Conservation (phyloP, 768 basidiomycete species). For the Phaeotremella fagi region DNA sequence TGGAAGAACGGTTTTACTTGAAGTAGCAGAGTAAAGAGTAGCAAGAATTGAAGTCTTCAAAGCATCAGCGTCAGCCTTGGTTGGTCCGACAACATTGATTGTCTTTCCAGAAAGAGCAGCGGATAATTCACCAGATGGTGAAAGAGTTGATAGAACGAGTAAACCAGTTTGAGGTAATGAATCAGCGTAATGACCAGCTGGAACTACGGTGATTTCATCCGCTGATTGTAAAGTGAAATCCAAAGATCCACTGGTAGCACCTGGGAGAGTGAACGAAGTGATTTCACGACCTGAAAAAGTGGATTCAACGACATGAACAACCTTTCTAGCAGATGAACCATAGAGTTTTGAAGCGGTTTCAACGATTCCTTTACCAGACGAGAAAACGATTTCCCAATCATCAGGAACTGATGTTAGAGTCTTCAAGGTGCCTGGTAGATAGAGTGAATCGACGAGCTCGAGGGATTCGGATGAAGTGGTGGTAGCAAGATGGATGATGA, state of each 20-base stretch:
- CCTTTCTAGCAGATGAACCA: constrained; percentile 55
- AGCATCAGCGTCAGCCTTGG: constrained; percentile 31
- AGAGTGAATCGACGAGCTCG: constrained; percentile 68
- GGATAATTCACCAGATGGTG: constrained; percentile 29
- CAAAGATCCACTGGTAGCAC: constrained; percentile 37
- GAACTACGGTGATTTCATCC: constrained; percentile 29
- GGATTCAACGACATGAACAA: constrained; percentile 88
- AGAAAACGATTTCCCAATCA: constrained; percentile 62
- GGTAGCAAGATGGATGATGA: constrained; percentile 78
- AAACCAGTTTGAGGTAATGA: constrained; percentile 10
- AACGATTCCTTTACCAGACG: constrained; percentile 74
- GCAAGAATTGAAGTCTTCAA: constrained; percentile 39
- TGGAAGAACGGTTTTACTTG: constrained; percentile 28
- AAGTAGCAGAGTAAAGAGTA: constrained; percentile 37
- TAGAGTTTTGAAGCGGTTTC: constrained; percentile 76
- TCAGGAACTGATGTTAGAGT: constrained; percentile 28
- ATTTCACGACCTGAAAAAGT: constrained; percentile 71
- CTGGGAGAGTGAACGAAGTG: constrained; percentile 55
- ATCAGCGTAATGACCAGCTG: constrained; percentile 27
- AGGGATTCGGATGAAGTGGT: constrained; percentile 62
- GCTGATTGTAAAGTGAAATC: constrained; percentile 20
- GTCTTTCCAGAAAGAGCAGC: constrained; percentile 29
- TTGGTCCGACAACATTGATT: constrained; percentile 27
- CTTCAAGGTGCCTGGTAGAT: constrained; percentile 27
- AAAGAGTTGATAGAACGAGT: constrained; percentile 27